Base-by-base conservation (phyloP, 2,329 filamentous ascomycete genomes). In the Ramichloridium luteum region DNA sequence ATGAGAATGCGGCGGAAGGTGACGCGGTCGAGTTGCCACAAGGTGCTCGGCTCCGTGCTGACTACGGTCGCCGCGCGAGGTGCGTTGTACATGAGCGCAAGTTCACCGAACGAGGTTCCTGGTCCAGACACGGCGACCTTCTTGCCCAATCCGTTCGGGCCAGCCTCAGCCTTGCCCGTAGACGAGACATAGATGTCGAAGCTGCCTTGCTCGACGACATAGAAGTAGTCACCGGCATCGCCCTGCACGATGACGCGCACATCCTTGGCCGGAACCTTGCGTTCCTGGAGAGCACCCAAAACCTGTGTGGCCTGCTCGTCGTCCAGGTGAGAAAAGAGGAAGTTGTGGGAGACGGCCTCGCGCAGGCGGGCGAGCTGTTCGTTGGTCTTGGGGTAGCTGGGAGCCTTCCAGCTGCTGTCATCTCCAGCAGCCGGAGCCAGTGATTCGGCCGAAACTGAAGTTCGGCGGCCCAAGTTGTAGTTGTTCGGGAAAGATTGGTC, bases 11-110 rank as follows among this genome's bases (percentile, higher is more conserved):
- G 82, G 47, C 90, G 84, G 70, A 98, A 98, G 6, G 90, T 98
- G 41, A 94, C 71, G 32, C 90, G 83, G 55, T 98, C 90, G 30
- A 98, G 68, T 13, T 85, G 85, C 90, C 90, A 98, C 6, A 98
- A 70, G 3, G 80, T 86, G 50, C 80, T 86, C 3, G 77, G 56
- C 49, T 92, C 82, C 9, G 79, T 76, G 16, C 83, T 93, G 39
- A 92, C 72, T 38, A 98, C 83, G 0, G 90, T 96, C 3, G 90
- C 90, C 25, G 90, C 90, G 51, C 90, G 83, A 15, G 90, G 90
- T 13, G 90, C 85, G 51, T 96, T 94, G 65, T 98, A 96, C 90
- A 98, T 96, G 49, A 98, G 68, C 9, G 90, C 90, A 35, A 98
- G 69, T 62, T 98, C 90, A 48, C 90, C 90, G 58, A 98, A 98